Evolutionary conservation across 2,329 filamentous ascomycete species (phyloP), one percentile per base, ranked within the genome.

Genomic region (Colletotrichum gigasporum): DNA sequence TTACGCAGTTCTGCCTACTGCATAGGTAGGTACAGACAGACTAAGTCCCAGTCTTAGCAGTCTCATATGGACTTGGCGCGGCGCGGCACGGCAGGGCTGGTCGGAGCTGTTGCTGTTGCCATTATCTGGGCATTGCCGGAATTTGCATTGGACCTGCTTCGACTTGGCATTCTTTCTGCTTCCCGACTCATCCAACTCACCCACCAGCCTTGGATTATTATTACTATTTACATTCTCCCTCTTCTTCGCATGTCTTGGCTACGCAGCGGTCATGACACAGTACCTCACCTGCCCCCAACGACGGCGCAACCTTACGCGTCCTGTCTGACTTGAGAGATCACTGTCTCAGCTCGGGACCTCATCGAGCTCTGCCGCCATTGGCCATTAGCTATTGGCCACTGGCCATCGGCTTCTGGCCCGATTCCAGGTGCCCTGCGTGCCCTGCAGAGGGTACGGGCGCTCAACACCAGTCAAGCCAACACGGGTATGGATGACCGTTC

Each of bases 61-160:
- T 57, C 52, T 56, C 52, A 28, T 34, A 24, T 47, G 18, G 32
- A 26, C 51, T 61, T 39, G 51, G 41, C 34, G 35, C 34, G 12
- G 26, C 34, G n/a, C 24, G 37, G 9, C 34, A 28, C 37, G 37
- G 34, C 41, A 42, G 26, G n/a, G n/a, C n/a, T 35, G 18, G 30
- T 54, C 26, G 11, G 24, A 8, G 24, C n/a, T 5, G 24, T 34
- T 24, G 14, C 35, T 24, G n/a, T 16, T 39, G 16, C 24, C 20
- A 39, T 22, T 16, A 14, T 52, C 22, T 26, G 28, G n/a, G 28
- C 18, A 14, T 44, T 59, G 37, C 41, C 28, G 41, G 20, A 6
- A 12, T 22, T 44, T 24, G 12, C 22, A 22, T 4, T 51, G n/a
- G n/a, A n/a, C 28, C 18, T 32, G 20, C 28, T 35, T 57, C 39